phyloP scores from a whole-genome alignment of 345 rosid genomes.

The Euphorbia pulcherrima region DNA sequence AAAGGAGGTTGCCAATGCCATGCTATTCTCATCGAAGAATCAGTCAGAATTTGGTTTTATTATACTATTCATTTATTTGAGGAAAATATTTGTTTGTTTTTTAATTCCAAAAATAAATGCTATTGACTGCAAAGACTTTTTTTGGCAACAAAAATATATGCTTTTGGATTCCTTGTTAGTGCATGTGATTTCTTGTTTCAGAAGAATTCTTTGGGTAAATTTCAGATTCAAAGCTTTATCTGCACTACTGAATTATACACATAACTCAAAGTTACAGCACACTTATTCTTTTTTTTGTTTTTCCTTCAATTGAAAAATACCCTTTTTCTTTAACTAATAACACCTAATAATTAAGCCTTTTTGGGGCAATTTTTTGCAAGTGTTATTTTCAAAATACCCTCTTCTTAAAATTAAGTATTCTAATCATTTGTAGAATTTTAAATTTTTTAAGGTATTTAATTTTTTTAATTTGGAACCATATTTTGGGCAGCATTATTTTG shows the following conservation, averaged over 20 bases:
- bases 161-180: constrained; percentile 12
- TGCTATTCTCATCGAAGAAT: constrained; percentile 30
- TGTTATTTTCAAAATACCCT: background rate
- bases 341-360: too few relatives aligned
- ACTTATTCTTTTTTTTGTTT: background rate
- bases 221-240: background rate
- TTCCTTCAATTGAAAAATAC: background rate
- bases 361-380: too few relatives aligned
- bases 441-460: background rate
- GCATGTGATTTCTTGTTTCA: constrained; percentile 33
- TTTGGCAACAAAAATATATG: constrained; percentile 21
- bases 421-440: background rate
- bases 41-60: constrained; percentile 26
- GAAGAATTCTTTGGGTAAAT: constrained; percentile 15
- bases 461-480: background rate
- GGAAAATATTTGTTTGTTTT: background rate
- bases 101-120: background rate
- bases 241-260: background rate
- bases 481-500: constrained; percentile 4
- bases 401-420: background rate
- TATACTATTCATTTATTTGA: background rate
- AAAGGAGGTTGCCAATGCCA: constrained; percentile 22
- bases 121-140: constrained; percentile 10
- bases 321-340: background rate
- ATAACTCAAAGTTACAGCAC: background rate